A percentile compares a stretch with the other conserved stretches of the same genome.
These are phyloP conservation scores for Aureobasidium sp. DNA, from an alignment of 2,329 filamentous ascomycete genomes.

Conservation along the genomic window DNA sequence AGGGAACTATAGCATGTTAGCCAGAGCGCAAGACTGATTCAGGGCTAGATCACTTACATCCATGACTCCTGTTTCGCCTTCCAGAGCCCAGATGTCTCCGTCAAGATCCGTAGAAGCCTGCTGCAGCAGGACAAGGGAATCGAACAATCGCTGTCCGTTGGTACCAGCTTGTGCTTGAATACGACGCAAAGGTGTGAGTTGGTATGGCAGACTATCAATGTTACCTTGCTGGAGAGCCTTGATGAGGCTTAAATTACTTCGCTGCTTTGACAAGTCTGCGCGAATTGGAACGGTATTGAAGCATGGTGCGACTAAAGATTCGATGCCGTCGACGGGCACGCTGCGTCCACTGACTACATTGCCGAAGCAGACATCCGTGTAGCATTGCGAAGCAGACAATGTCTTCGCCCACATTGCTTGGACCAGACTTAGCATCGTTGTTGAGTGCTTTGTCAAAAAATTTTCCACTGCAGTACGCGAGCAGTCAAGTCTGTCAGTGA, in stretches of 20 bases:
- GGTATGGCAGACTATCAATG: conserved; percentile 56
- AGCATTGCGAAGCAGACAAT: conserved; percentile 49
- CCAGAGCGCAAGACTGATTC: background rate
- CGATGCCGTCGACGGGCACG: conserved; percentile 56
- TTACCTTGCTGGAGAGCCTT: conserved; percentile 57
- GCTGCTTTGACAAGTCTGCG: conserved; percentile 43
- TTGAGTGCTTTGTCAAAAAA: conserved; percentile 46
- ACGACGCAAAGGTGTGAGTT: conserved; percentile 66
- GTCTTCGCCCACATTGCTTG: conserved; percentile 68
- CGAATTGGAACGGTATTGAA: conserved; percentile 83
- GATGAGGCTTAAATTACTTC: conserved; percentile 52
- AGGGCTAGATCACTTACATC: conserved; percentile 42
- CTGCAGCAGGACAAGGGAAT: conserved; percentile 75
- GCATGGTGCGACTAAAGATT: conserved; percentile 75
- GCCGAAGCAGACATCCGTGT: conserved; percentile 72
- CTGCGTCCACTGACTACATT: conserved; percentile 77
- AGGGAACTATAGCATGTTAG: conserved; percentile 14
- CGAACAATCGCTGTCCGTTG: conserved; percentile 57
- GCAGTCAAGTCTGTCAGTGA: conserved; percentile 19
- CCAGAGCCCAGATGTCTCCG: conserved; percentile 43
- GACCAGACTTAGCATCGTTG: conserved; percentile 56
- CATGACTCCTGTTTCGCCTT: conserved; percentile 55
- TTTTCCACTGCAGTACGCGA: conserved; percentile 43
- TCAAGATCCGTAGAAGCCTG: conserved; percentile 45
- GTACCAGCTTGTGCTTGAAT: conserved; percentile 48